Base-by-base conservation (phyloP, 2,329 filamentous ascomycete species). In the Lasiodiplodia hormozganensis region DNA sequence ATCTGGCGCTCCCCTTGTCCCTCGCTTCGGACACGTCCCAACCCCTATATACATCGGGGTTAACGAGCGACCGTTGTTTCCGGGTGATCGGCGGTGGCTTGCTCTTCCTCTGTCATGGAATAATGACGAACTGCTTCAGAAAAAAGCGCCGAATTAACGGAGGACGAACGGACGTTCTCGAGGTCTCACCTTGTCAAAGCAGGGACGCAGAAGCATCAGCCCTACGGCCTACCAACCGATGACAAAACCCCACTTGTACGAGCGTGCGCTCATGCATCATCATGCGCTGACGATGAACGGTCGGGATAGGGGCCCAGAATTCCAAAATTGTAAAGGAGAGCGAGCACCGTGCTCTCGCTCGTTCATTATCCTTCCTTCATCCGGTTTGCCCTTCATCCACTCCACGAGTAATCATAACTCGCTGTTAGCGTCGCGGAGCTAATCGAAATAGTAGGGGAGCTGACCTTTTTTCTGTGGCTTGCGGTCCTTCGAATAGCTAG, bases 61-160 rank as follows among this genome's bases (percentile, higher is more conserved):
- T 51, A 38, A 64, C 43, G 47, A 64, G 47, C 60, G n/a, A 52
- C 47, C 60, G 47, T 53, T 64, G 60, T 64, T 6, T 64, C 60
- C 60, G 60, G 47, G 21, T 64, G 60, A 64, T 64, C 60, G 31
- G 60, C 60, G 31, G 40, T 49, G 25, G 58, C 23, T 31, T 3
- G n/a, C 43, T 47, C 7, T 1, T 18, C n/a, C 56, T 64, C 28
- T 21, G 51, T 38, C 36, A 36, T 21, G 47, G 43, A 43, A 64
- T 16, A 25, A 62, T 18, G 40, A 18, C 38, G 43, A 47, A n/a
- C 18, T 18, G 43, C 43, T 47, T n/a, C 43, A 47, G 43, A n/a
- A n/a, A 47, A 47, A 47, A 21, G 18, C 21, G 58, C 58, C 40
- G 58, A 62, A 51, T 60, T 43, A 60, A 60, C 36, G 57, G 58